Percentiles rank a stretch among this genome's conserved stretches.
Evolutionary conservation across 2,329 filamentous ascomycete species (phyloP).

Genomic region (Fonsecaea monophora): DNA sequence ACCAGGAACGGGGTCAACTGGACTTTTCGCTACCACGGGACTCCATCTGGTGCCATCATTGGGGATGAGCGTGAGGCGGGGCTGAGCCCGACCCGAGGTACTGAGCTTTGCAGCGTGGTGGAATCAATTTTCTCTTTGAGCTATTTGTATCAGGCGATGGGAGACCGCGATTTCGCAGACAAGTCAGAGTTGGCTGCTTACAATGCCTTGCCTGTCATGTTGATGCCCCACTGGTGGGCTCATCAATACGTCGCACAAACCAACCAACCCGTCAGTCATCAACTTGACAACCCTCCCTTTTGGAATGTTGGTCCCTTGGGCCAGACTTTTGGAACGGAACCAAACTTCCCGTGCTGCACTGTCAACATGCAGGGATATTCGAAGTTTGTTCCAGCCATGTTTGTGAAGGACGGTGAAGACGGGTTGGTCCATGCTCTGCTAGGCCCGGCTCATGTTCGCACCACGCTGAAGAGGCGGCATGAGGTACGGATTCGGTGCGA

Average conservation of each 20-base stretch:
- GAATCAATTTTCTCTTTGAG: constrained; percentile 60
- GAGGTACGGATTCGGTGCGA: constrained; percentile 54
- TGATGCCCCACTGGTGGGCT: constrained; percentile 62
- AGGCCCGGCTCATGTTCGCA: constrained; percentile 53
- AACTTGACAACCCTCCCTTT: constrained; percentile 54
- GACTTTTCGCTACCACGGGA: constrained; percentile 58
- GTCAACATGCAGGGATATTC: constrained; percentile 67
- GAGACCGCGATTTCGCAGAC: constrained; percentile 58
- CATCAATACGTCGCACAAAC: constrained; percentile 63
- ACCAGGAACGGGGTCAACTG: constrained; percentile 55
- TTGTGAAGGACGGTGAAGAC: constrained; percentile 50
- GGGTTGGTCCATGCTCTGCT: constrained; percentile 61
- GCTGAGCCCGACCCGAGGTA: constrained; percentile 52
- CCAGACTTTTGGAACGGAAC: constrained; percentile 61
- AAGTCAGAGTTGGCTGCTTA: constrained; percentile 60
- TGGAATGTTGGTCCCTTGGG: constrained; percentile 56
- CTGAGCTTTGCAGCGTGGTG: constrained; percentile 60
- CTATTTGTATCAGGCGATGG: constrained; percentile 59
- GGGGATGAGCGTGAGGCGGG: constrained; percentile 59
- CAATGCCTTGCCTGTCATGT: constrained; percentile 61
- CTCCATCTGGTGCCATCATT: constrained; percentile 57
- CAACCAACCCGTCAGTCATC: constrained; percentile 60
- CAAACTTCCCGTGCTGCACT: constrained; percentile 62
- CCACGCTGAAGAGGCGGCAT: constrained; percentile 46
- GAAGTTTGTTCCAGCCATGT: constrained; percentile 61